Percentiles rank a stretch among this genome's conserved stretches.
Evolutionary conservation across 441 rosid species (phyloP).

Genomic region (Gossypium davidsonii): DNA sequence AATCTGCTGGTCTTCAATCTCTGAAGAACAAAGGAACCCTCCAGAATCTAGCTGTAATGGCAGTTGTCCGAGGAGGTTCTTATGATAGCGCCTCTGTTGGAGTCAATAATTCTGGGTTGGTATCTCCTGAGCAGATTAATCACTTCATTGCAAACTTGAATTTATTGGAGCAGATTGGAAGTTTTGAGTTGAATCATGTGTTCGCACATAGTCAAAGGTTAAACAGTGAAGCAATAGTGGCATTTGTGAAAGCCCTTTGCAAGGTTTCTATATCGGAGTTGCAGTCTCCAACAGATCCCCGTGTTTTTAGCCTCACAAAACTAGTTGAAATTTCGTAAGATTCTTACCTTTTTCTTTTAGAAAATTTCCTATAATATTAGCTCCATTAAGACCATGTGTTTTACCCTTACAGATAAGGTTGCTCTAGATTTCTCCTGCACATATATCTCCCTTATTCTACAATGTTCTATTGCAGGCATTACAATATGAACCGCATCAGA

Average conservation of each 20-base stretch:
- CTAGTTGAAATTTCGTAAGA: slow-evolving; percentile 97
- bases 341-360: slow-evolving; percentile 16
- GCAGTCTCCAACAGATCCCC: slow-evolving; percentile 97
- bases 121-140: slow-evolving; percentile 72
- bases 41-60: slow-evolving; percentile 94
- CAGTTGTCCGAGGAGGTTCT: slow-evolving; percentile 98
- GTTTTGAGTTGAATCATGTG: slow-evolving; percentile 86
- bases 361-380: neutral
- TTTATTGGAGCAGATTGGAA: slow-evolving; percentile 96
- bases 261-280: slow-evolving; percentile 91
- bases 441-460: neutral
- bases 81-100: slow-evolving; percentile 79
- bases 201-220: slow-evolving; percentile 95
- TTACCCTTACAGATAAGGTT: neutral
- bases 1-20: slow-evolving; percentile 54
- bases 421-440: neutral
- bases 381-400: neutral
- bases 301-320: slow-evolving; percentile 97
- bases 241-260: slow-evolving; percentile 92
- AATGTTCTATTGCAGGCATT: slow-evolving; percentile 62
- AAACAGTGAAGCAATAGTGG: slow-evolving; percentile 94
- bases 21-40: slow-evolving; percentile 81
- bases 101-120: slow-evolving; percentile 54
- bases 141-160: slow-evolving; percentile 83
- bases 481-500: slow-evolving; percentile 98